Base-by-base conservation (phyloP, 192 early-diverging fungal species). In the Rhizophlyctis rosea region DNA sequence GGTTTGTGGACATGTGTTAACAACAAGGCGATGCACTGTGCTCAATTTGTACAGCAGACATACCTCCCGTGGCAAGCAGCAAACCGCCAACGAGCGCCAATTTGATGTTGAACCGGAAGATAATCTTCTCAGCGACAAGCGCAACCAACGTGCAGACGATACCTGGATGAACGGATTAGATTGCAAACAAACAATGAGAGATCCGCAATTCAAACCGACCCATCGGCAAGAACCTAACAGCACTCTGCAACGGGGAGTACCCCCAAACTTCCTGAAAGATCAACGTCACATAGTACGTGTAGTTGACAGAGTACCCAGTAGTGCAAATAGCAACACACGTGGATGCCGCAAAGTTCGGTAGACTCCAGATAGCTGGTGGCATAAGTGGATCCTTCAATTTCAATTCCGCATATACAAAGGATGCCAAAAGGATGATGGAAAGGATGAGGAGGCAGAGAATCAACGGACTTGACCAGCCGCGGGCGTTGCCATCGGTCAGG, bases 231-330 rank as follows among this genome's bases (percentile, higher is more conserved):
- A 70, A 76, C 2, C 72, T 66, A 2, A 79, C 47, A 11, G 77
- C 77, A 1, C 71, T 64, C 53, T 79, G 31, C 25, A 79, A 35
- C 13, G 74, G 54, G 53, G 27, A 52, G 62, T 73, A 79, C 27
- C 57, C 53, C 31, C 57, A 74, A 9, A 72, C 64, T 23, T 79
- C 68, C 44, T 79, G 75, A 58, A 79, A 76, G 36, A 68, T 62
- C 61, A 79, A 56, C 49, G 75, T 79, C 34, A 59, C 52, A n/a
- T 65, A 69, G 44, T 71, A 79, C 21, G 76, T 70, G 50, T 74
- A 53, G 0, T 69, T 68, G n/a, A 65, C 61, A 47, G 76, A 69
- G 53, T 74, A 79, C 1, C 68, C 71, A 16, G 47, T 47, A 29
- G 57, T 4, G 36, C 53, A 47, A 14, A 27, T 34, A 16, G 63